These are phyloP conservation scores for Vachellia pachyceras DNA, from an alignment of 306 rosid species.

Conservation along the genomic window DNA sequence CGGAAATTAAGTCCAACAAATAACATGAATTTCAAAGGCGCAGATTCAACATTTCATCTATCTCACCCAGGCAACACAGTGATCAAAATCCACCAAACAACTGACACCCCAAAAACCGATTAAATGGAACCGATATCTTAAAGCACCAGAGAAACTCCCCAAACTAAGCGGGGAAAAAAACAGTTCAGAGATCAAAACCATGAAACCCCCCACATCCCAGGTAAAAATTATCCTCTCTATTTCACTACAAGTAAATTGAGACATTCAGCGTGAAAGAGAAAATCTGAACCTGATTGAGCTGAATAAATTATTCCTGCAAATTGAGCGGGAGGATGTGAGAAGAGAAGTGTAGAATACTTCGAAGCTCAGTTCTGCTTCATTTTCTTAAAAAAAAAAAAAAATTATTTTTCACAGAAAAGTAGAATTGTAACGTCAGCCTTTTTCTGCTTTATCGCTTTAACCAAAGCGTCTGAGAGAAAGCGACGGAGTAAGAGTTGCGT, in stretches of 20 bases:
- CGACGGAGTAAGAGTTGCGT: too few species aligned
- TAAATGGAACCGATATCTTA: slow-evolving; percentile 24
- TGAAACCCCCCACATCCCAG: slow-evolving; percentile 27
- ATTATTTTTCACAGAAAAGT: slow-evolving; percentile 30
- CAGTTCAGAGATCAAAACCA: slow-evolving; percentile 8
- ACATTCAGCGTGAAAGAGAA: neutral
- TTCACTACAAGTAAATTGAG: neutral
- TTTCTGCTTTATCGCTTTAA: slow-evolving; percentile 38
- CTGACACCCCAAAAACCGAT: slow-evolving; percentile 27
- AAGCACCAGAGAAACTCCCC: slow-evolving; percentile 24
- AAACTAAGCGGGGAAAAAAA: slow-evolving; percentile 29
- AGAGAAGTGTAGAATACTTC: slow-evolving; percentile 22
- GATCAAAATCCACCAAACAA: slow-evolving; percentile 3
- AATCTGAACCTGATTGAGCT: slow-evolving; percentile 37
- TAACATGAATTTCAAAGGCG: slow-evolving; percentile 23
- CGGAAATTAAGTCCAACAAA: slow-evolving; percentile 30
- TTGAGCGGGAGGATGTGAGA: neutral
- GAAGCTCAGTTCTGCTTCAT: slow-evolving; percentile 33
- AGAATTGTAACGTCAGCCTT: slow-evolving; percentile 31
- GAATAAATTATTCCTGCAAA: neutral
- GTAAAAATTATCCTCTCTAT: neutral
- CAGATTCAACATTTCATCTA: slow-evolving; percentile 21
- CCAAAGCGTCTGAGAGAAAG: too few species aligned
- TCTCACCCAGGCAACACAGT: slow-evolving; percentile 17
- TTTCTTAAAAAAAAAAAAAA: too few species aligned